These are phyloP conservation scores for Nitzschia palea DNA, from an alignment of 108 stramenopile genomes.

Conservation along the genomic window DNA sequence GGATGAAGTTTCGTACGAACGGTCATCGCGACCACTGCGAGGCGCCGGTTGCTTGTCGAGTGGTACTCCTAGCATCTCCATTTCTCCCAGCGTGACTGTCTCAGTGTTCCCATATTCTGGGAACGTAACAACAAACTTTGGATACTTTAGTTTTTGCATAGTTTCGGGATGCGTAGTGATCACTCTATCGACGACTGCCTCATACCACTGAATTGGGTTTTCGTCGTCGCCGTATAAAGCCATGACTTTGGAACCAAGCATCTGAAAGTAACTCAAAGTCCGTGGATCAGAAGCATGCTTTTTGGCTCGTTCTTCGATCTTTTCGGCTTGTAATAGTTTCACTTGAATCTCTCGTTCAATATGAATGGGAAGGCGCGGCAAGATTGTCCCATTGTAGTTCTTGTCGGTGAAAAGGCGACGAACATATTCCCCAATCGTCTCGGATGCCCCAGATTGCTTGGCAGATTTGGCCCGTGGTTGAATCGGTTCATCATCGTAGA, in stretches of 20 bases:
- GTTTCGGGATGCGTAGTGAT: slow-evolving; percentile 62
- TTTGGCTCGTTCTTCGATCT: slow-evolving; percentile 82
- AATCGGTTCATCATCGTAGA: slow-evolving; percentile 87
- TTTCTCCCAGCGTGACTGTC: slow-evolving; percentile 86
- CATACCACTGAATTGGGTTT: slow-evolving; percentile 96
- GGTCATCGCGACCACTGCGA: slow-evolving; percentile 3
- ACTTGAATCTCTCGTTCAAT: slow-evolving; percentile 93
- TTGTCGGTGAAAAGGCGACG: slow-evolving; percentile 67
- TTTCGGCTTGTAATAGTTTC: slow-evolving; percentile 85
- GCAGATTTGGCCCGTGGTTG: slow-evolving; percentile 38
- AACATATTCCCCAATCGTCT: slow-evolving; percentile 83
- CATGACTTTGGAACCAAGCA: slow-evolving; percentile 65
- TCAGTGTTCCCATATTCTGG: slow-evolving; percentile 95
- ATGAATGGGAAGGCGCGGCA: slow-evolving; percentile 91
- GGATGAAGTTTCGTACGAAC: slow-evolving; percentile 5
- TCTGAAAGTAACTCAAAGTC: slow-evolving; percentile 74
- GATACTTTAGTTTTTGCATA: slow-evolving; percentile 43
- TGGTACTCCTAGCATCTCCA: slow-evolving; percentile 60
- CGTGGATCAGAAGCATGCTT: slow-evolving; percentile 51
- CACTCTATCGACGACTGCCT: slow-evolving; percentile 89
- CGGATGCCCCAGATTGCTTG: slow-evolving; percentile 1
- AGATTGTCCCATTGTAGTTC: slow-evolving; percentile 91
- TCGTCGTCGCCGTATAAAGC: slow-evolving; percentile 96
- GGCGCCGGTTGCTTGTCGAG: not conserved
- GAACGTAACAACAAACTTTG: slow-evolving; percentile 93